Percentiles rank a stretch among this genome's conserved stretches.
Evolutionary conservation across 305 asterid genomes (phyloP).

Genomic region (Solanum aculeatissimum): DNA sequence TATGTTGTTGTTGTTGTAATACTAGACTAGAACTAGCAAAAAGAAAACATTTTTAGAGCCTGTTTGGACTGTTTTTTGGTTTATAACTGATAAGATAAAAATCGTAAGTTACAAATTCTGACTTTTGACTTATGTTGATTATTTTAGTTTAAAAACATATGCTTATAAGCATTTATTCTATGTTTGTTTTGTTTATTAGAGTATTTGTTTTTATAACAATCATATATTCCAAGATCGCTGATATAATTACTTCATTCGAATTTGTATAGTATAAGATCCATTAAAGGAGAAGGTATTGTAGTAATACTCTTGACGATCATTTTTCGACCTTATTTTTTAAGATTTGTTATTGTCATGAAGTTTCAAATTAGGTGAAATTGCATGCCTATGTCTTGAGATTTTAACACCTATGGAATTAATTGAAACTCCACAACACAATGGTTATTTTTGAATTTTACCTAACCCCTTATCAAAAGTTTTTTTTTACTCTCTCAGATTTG

Average conservation of each 20-base stretch:
- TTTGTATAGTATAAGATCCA: neutral
- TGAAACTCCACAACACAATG: too few relatives aligned
- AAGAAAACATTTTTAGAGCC: too few relatives aligned
- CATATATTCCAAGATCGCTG: neutral
- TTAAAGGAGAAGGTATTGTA: neutral
- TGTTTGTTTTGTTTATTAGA: neutral
- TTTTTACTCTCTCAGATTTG: neutral
- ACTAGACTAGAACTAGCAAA: neutral
- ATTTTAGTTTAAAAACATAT: too few relatives aligned
- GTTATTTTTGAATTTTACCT: neutral
- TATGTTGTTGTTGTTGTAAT: too few relatives aligned
- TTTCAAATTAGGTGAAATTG: neutral
- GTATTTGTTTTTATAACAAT: neutral
- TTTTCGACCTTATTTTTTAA: neutral
- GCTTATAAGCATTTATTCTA: neutral
- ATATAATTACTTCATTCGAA: neutral
- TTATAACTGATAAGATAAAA: too few relatives aligned
- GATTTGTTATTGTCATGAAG: neutral
- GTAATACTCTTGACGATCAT: neutral
- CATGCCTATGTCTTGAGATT: too few relatives aligned
- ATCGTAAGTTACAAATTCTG: too few relatives aligned
- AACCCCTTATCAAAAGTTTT: neutral
- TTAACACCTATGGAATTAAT: too few relatives aligned
- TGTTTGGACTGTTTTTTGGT: too few relatives aligned
- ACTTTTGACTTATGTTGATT: too few relatives aligned